Evolutionary conservation across 768 basidiomycete genomes (phyloP), one percentile per base, ranked within the genome.

Genomic region (Russula sp.): DNA sequence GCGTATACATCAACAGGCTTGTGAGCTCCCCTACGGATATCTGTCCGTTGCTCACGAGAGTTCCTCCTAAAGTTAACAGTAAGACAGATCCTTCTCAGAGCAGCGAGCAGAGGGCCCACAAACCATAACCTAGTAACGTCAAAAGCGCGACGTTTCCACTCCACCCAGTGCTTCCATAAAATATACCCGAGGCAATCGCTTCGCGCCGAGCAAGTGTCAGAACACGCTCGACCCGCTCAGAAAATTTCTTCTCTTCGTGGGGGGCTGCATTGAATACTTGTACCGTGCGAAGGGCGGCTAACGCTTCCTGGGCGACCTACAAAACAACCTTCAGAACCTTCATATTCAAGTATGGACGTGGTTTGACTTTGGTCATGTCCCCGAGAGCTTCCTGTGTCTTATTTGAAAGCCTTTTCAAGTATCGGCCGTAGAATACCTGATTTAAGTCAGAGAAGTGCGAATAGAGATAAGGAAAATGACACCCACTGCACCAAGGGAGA

Each of bases 381-480:
- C 95, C 95, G 58, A 97, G 83, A 1, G 95, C 93, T 71, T 94
- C 94, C 74, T 99, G 96, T 7, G 96, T 95, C 71, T 87, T 79
- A 70, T 92, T 93, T 8, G 92, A 92, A 3, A 99, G 83, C 65
- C 87, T 89, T 73, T 94, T 93, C 59, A 99, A 77, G 76, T 98
- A 99, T 14, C 94, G 86, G 67, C 96, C 95, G 71, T 99, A 99
- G 73, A 94, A 90, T 14, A 98, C 92, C 90, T 96, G 66, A 58
- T 62, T 69, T 71, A 64, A 62, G 14, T 51, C 53, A 38, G 59
- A 56, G 48, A 68, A 18, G 73, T 67, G 13, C 18, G 22, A 13
- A 53, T 42, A n/a, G 1, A 36, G n/a, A 18, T 7, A 59, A 64
- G 51, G 13, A 28, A 68, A 62, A 50, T 65, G 73, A 72, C 26